These are phyloP conservation scores for Entomortierella parvispora DNA, from an alignment of 192 early-diverging fungal genomes.

Conservation along the genomic window DNA sequence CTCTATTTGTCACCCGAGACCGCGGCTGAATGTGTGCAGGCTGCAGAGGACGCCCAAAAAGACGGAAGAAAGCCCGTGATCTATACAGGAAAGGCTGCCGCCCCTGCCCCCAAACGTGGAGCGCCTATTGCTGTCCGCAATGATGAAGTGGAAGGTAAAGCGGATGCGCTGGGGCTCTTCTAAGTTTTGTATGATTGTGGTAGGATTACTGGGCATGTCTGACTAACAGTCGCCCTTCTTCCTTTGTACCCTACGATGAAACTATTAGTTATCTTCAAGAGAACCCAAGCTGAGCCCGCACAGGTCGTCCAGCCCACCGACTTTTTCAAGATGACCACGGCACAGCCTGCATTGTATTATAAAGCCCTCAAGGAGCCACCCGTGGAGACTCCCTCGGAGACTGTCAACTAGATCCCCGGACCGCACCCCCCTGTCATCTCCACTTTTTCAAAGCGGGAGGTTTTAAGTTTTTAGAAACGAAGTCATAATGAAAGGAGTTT, in stretches of 20 bases:
- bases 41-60: slow-evolving; percentile 37
- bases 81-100: slow-evolving; percentile 15
- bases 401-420: neutral
- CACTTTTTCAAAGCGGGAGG: too few species aligned
- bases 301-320: slow-evolving; percentile 29
- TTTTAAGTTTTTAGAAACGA: too few species aligned
- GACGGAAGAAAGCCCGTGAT: slow-evolving; percentile 26
- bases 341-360: slow-evolving; percentile 38
- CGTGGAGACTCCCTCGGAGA: neutral
- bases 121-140: slow-evolving; percentile 6
- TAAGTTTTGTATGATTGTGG: neutral
- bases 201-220: too few species aligned
- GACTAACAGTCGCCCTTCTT: neutral
- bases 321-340: slow-evolving; percentile 38
- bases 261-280: slow-evolving; percentile 20
- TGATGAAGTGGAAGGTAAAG: slow-evolving; percentile 19
- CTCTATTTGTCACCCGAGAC: slow-evolving; percentile 28
- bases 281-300: slow-evolving; percentile 3
- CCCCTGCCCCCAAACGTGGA: neutral
- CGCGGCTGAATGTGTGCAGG: slow-evolving; percentile 15
- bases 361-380: slow-evolving; percentile 42
- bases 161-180: too few species aligned
- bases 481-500: too few species aligned
- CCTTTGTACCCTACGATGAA: neutral
- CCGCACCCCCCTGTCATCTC: neutral